Base-by-base conservation (phyloP, 164 flowering plant genomes). In the Tinospora cordifolia region DNA sequence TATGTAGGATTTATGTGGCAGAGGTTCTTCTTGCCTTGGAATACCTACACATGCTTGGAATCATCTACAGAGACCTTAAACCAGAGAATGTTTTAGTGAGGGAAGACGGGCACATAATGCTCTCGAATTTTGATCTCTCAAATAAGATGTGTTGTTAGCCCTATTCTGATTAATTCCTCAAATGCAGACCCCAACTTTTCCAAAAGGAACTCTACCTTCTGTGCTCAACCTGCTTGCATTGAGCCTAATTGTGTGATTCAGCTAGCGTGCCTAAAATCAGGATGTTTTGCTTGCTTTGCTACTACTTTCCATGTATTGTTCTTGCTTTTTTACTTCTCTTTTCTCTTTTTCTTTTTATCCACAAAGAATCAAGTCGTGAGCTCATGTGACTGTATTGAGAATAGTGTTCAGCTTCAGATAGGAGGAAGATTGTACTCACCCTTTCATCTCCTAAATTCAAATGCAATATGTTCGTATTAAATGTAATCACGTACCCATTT, bases 101-200 rank as follows among this genome's bases (percentile, higher is more conserved):
- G 66, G 92, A 88, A 74, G 98, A 90, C 75, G 98, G 98, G 34
- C 98, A 93, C 72, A 89, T 93, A 71, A 93, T 93, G 98, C 95
- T 93, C 34, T 87, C 98, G 6, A 97, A 93, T 82, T 93, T 93
- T 73, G 98, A 92, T 66, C 94, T 92, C 72, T 92, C 96, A n/a
- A 57, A 75, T 90, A 25, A 84, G 90, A 58, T 90, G 95, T 74
- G 83, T 86, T 2, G 90, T 90, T 69, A 76, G 79, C 75, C 96
- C 97, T 44, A 90, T 92, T 22, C 79, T 90, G 58, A 88, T 89
- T 40, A 86, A 76, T 68, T 87, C 87, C 27, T 77, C 89, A 36
- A 83, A 82, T 69, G 40, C 85, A 21, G 69, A 39, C 69, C 69
- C 68, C 39, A 85, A 83, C 57, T 74, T 86, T 14, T 65, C 71